Base-by-base conservation (phyloP, 1,284 basidiomycete species). In the Puccinia hordei region DNA sequence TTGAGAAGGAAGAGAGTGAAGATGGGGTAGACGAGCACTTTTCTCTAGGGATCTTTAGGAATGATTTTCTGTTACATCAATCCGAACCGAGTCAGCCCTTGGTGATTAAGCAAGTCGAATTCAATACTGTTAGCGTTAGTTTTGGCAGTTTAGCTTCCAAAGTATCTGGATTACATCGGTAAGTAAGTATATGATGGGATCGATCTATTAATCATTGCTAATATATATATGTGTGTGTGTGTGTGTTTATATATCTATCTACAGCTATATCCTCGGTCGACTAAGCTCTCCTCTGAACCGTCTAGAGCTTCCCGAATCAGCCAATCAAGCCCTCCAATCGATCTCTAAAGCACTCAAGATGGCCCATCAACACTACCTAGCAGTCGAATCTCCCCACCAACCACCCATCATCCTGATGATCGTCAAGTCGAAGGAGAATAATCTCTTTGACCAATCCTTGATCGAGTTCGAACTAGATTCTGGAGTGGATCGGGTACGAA, bases 121-220 rank as follows among this genome's bases (percentile, higher is more conserved):
- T 98, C 87, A 99, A 99, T 86, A 98, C 96, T 6, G 96, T 98
- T 83, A 94, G 95, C 0, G 90, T 92, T 0, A 94, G 93, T 0
- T 98, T 98, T 85, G 96, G 95, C 0, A 86, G 91, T 0, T 87
- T 98, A 19, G 93, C 92, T 2, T 89, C 94, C 81, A 89, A 89
- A 59, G 89, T 90, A 9, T 89, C 91, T 22, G 89, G 89, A 33
- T 86, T 98, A 84, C 96, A 98, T 86, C 88, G 90, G 93, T 94
- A 83, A 82, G 87, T 83, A 27, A 5, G 6, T 27, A 24, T 6
- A 27, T 4, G 8, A 57, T 4, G 6, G n/a, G 55, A 51, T 15
- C 49, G 9, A 51, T 51, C 49, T 51, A 57, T 57, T 4, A 30
- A 17, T 35, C 8, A 53, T 17, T 55, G 30, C 27, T 55, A 13